Evolutionary conservation across 805 yeast species (phyloP).

Genomic region (Candida sithepensis): DNA sequence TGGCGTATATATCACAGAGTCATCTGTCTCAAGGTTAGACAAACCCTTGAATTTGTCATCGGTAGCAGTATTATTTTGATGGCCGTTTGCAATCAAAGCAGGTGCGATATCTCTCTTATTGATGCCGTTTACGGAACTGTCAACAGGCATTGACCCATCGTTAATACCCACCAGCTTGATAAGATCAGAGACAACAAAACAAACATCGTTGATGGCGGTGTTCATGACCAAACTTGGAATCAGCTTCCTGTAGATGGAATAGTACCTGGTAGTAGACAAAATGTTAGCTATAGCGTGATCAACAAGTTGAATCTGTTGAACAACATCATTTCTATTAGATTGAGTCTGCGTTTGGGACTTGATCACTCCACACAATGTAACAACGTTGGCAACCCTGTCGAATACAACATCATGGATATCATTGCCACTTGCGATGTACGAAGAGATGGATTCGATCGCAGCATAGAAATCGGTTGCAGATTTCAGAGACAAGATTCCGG

Average conservation of each 20-base stretch:
- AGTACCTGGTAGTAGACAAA: conserved; percentile 74
- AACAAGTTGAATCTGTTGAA: conserved; percentile 43
- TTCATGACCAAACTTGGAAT: conserved; percentile 71
- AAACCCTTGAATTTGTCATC: neutral
- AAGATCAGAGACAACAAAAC: conserved; percentile 57
- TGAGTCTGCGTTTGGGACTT: conserved; percentile 23
- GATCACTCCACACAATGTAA: conserved; percentile 37
- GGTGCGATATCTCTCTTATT: neutral
- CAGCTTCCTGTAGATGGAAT: conserved; percentile 55
- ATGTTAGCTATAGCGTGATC: conserved; percentile 70
- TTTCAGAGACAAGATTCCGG: conserved; percentile 15
- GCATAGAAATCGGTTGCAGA: conserved; percentile 45
- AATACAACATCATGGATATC: conserved; percentile 41
- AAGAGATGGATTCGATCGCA: conserved; percentile 43
- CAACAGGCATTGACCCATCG: neutral
- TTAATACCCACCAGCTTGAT: neutral
- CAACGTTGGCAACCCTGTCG: conserved; percentile 47
- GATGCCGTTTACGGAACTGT: too few species aligned
- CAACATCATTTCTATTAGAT: conserved; percentile 6
- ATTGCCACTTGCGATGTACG: conserved; percentile 21
- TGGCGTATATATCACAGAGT: neutral
- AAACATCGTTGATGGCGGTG: conserved; percentile 71
- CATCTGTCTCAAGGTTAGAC: neutral
- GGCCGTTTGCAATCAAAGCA: too few species aligned
- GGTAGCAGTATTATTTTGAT: neutral